phyloP scores from a whole-genome alignment of 192 early-diverging fungal genomes.

The Gamsiella multidivaricata region DNA sequence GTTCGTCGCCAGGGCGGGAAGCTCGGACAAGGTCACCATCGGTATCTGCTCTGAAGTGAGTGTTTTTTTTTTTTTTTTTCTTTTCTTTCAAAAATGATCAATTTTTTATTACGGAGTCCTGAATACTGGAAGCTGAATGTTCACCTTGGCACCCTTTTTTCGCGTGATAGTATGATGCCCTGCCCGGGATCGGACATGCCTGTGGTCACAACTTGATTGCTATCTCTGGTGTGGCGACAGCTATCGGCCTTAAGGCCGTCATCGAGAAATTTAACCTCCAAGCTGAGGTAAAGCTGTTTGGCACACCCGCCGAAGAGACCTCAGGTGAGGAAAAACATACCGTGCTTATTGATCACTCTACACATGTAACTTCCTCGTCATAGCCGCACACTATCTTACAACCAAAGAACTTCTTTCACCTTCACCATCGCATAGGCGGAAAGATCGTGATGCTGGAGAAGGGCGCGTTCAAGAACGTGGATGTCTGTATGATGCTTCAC shows the following conservation, averaged over 20 bases:
- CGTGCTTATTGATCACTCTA: not conserved
- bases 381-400: no score
- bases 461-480: constrained; percentile 76
- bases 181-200: constrained; percentile 73
- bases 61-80: constrained; percentile 9
- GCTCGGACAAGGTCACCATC: constrained; percentile 44
- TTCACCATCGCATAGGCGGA: no score
- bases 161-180: constrained; percentile 71
- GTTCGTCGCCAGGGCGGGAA: constrained; percentile 68
- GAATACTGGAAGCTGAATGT: no score
- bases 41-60: constrained; percentile 50
- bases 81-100: no score
- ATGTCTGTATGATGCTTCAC: constrained; percentile 87
- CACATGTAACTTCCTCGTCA: constrained; percentile 26
- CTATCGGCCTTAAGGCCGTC: constrained; percentile 58
- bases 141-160: no score
- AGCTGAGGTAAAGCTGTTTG: constrained; percentile 77
- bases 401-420: no score
- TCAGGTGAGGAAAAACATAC: constrained; percentile 5
- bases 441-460: constrained; percentile 77
- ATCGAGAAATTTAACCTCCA: constrained; percentile 57
- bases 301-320: constrained; percentile 79
- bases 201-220: constrained; percentile 84
- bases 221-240: constrained; percentile 72
- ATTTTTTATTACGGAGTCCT: no score